phyloP scores from a whole-genome alignment of 352 stramenopile species.

The Pythium coloratum region DNA sequence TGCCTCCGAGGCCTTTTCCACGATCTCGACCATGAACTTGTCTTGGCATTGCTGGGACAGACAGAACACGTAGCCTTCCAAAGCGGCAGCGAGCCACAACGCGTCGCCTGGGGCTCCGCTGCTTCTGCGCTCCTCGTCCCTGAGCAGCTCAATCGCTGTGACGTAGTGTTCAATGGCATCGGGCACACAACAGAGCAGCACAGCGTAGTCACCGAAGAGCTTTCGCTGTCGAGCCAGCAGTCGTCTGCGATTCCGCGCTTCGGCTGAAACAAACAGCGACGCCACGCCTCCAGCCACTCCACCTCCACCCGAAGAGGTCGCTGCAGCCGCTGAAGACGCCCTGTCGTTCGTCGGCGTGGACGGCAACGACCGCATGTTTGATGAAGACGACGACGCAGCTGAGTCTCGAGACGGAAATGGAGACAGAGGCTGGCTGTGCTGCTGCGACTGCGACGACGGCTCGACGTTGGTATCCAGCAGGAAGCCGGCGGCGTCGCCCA shows the following conservation, averaged over 20 bases:
- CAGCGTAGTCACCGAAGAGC: conserved; percentile 77
- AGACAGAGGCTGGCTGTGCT: conserved; percentile 29
- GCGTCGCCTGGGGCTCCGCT: conserved; percentile 43
- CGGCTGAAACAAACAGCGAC: conserved; percentile 32
- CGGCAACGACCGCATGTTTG: conserved; percentile 22
- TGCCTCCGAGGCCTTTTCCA: conserved; percentile 79
- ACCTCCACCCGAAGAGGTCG: not conserved
- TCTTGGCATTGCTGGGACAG: conserved; percentile 46
- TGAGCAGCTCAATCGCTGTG: conserved; percentile 66
- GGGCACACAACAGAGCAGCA: conserved; percentile 62
- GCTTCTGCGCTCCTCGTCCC: conserved; percentile 76
- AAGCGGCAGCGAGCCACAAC: conserved; percentile 75
- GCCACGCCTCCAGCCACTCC: conserved; percentile 17
- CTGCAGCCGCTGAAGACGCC: not conserved
- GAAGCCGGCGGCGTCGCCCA: conserved; percentile 43
- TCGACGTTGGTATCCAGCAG: conserved; percentile 81
- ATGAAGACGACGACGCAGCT: conserved; percentile 28
- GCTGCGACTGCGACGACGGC: conserved; percentile 34
- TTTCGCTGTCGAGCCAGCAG: conserved; percentile 68
- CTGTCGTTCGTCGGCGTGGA: conserved; percentile 20
- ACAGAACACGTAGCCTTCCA: conserved; percentile 77
- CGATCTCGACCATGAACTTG: conserved; percentile 70
- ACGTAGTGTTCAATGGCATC: conserved; percentile 76
- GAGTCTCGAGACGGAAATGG: conserved; percentile 28
- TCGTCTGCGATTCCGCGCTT: conserved; percentile 53